Evolutionary conservation across 495 filamentous ascomycete genomes (phyloP).

Genomic region (Penicillium ochrochloron): DNA sequence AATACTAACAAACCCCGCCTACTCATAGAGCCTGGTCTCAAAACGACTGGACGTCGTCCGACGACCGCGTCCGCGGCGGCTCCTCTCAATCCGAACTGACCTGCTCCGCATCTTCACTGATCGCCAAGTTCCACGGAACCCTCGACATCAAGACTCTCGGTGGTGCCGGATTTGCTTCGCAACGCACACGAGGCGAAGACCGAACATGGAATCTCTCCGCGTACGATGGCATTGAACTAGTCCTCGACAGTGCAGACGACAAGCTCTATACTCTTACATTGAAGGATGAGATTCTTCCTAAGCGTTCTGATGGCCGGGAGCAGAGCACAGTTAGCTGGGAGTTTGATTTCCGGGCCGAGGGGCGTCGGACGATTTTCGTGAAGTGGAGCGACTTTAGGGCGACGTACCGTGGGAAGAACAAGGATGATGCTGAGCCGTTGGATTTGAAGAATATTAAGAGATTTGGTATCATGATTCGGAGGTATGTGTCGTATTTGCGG

Average conservation of each 20-base stretch:
- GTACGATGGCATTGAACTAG: conserved; percentile 59
- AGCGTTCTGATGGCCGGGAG: conserved; percentile 62
- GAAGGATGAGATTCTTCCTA: conserved; percentile 66
- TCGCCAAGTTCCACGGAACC: conserved; percentile 62
- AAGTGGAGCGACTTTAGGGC: conserved; percentile 67
- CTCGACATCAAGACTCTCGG: conserved; percentile 77
- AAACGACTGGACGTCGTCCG: conserved; percentile 65
- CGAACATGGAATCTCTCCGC: conserved; percentile 58
- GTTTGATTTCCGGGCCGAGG: conserved; percentile 35
- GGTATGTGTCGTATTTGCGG: conserved; percentile 51
- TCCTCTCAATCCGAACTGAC: conserved; percentile 60
- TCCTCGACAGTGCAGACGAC: conserved; percentile 40
- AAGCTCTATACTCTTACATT: conserved; percentile 74
- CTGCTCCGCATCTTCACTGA: conserved; percentile 26
- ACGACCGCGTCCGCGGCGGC: conserved; percentile 78
- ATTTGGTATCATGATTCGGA: conserved; percentile 77
- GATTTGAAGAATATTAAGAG: conserved; percentile 63
- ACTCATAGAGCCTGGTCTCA: conserved; percentile 46
- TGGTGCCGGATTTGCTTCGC: conserved; percentile 82
- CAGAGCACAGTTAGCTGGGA: conserved; percentile 63
- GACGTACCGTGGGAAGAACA: conserved; percentile 71
- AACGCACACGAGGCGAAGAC: conserved; percentile 62
- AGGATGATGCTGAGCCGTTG: conserved; percentile 58
- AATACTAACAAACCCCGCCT: background rate
- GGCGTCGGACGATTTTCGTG: conserved; percentile 44